Evolutionary conservation across 805 yeast genomes (phyloP), one percentile per base, ranked within the genome.

Genomic region (Candida xyloterini): DNA sequence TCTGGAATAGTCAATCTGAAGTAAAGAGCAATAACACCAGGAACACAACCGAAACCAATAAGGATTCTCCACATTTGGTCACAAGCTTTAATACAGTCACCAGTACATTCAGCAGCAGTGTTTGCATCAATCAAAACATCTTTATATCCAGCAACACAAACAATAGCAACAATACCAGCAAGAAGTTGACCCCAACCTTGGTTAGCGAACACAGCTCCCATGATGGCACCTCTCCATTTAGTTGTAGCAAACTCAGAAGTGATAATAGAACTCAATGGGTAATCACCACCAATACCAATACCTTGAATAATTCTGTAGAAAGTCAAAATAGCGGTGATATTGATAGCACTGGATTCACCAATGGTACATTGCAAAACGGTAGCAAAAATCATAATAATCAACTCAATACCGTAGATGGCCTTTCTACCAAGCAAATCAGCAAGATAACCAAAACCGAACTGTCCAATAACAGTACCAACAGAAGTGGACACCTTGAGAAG

Each of bases 241-340:
- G 96, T 88, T 44, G 96, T 86, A 20, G 96, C 76, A 58, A 88
- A 88, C 71, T 88, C 96, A 43, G 96, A 82, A 8, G 95, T 83
- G 51, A 88, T 88, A 63, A 88, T 83, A n/a, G 95, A 86, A 13
- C 95, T 86, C 57, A 89, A 74, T 52, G 96, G 96, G 65, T 88
- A 88, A 70, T 88, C 96, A 75, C 96, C 96, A 71, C 96, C 96
- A 55, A 88, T 89, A 79, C 96, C 96, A 55, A 89, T 82, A 74
- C 96, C 96, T 87, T 81, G 83, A 48, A 88, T 59, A 51, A 88
- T 81, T 78, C 96, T 84, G 69, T 79, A 81, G 57, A 83, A 80
- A 9, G 81, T 67, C 47, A 89, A 71, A 36, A 86, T 72, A 30
- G 93, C 95, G 41, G 78, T 76, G 56, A 87, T 83, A 57, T 71